A percentile compares a stretch with the other conserved stretches of the same genome.
Conservation (phyloP, 1,284 basidiomycete genomes). For the Pulveroboletus sp. region DNA sequence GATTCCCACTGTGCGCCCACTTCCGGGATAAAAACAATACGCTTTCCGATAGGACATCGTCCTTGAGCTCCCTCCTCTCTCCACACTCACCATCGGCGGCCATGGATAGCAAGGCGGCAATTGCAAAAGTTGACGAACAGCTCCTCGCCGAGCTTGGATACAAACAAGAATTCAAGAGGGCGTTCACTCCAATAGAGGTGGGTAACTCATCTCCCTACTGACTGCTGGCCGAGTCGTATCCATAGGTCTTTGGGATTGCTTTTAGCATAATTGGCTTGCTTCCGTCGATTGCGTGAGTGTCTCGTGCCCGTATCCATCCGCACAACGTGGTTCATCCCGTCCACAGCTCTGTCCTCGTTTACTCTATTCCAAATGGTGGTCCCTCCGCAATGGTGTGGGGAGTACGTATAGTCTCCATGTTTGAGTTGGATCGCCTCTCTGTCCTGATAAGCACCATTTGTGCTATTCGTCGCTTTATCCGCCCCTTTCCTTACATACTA, state of each 20-base stretch:
- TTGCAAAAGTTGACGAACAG: conserved; percentile 36
- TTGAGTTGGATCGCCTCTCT: too few species aligned
- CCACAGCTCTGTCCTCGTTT: conserved; percentile 63
- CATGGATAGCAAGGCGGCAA: conserved; percentile 19
- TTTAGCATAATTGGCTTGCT: conserved; percentile 48
- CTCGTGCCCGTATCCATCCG: conserved; percentile 17
- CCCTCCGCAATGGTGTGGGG: conserved; percentile 84
- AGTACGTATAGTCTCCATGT: too few species aligned
- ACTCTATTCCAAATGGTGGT: conserved; percentile 77
- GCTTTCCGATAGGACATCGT: neutral
- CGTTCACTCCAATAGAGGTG: conserved; percentile 62
- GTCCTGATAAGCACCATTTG: neutral
- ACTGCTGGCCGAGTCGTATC: conserved; percentile 2
- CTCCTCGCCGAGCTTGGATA: conserved; percentile 57
- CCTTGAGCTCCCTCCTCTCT: neutral
- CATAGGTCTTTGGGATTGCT: conserved; percentile 40
- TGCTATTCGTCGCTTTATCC: neutral
- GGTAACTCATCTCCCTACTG: neutral
- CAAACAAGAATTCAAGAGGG: conserved; percentile 71
- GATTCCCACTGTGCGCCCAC: too few species aligned
- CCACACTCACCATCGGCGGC: neutral
- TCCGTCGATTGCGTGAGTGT: conserved; percentile 44
- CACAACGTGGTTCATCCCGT: conserved; percentile 26
- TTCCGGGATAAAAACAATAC: neutral
- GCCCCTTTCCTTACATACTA: neutral